phyloP scores from a whole-genome alignment of 2,329 filamentous ascomycete species.

The Aspergillus hiratsukae region DNA sequence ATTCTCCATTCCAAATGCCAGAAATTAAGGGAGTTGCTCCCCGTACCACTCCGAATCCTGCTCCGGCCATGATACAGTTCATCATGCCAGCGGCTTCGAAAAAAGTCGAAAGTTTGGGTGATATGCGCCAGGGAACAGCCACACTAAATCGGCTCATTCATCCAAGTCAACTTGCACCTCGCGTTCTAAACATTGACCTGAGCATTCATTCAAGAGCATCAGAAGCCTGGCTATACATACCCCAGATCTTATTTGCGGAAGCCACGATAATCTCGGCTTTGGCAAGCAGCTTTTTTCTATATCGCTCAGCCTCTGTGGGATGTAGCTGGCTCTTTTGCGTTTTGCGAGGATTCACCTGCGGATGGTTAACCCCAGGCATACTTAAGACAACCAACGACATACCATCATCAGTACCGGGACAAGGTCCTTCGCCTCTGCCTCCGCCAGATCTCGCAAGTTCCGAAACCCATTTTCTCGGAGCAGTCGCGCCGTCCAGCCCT shows the following conservation, averaged over 20 bases:
- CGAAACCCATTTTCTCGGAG: conserved; percentile 75
- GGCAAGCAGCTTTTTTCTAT: conserved; percentile 58
- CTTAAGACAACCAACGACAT: conserved; percentile 12
- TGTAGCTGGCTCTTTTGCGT: conserved; percentile 47
- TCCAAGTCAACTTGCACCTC: conserved; percentile 36
- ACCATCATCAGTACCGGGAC: conserved; percentile 69
- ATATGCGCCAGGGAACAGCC: not conserved
- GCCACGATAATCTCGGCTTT: conserved; percentile 66
- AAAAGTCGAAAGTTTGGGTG: not conserved
- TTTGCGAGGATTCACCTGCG: conserved; percentile 63
- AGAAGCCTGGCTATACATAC: conserved; percentile 20
- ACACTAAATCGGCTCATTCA: conserved; percentile 17
- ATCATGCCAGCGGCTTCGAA: not conserved
- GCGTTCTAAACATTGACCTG: conserved; percentile 22
- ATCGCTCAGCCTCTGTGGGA: conserved; percentile 55
- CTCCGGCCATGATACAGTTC: too few relatives aligned
- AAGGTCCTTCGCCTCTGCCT: conserved; percentile 63
- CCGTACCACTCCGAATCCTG: too few relatives aligned
- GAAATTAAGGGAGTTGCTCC: not conserved
- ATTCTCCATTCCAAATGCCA: not conserved
- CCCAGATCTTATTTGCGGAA: conserved; percentile 67
- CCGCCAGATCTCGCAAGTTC: conserved; percentile 63
- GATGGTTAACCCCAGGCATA: not conserved
- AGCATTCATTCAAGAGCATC: not conserved
- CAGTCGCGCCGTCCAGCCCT: conserved; percentile 68